Conservation (phyloP, 768 basidiomycete species). For the Suillus weaverae region DNA sequence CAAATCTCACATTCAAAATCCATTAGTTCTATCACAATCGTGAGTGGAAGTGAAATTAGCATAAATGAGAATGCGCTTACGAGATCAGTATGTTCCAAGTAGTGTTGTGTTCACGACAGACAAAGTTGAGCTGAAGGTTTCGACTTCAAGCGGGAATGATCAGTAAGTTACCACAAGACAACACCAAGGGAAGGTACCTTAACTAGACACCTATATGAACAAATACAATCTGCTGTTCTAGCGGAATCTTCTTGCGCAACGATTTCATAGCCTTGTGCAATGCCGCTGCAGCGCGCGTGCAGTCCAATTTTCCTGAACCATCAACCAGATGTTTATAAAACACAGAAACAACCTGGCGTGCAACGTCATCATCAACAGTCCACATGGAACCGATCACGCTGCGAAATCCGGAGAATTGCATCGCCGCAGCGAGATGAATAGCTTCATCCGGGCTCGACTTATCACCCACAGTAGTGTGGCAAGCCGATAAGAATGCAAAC, state of each 20-base stretch:
- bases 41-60: no score
- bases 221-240: conserved; percentile 7
- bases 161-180: no score
- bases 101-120: no score
- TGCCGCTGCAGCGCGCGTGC: not conserved
- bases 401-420: conserved; percentile 21
- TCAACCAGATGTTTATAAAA: not conserved
- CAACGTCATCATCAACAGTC: conserved; percentile 20
- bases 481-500: conserved; percentile 25
- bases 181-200: not conserved
- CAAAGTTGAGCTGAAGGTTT: no score
- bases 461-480: conserved; percentile 24
- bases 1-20: no score
- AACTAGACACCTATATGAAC: conserved; percentile 6
- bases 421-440: conserved; percentile 23
- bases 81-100: no score
- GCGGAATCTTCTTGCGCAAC: not conserved
- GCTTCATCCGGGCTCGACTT: conserved; percentile 17
- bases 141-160: no score
- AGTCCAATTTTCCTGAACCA: not conserved
- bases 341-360: not conserved
- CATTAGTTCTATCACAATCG: no score
- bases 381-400: conserved; percentile 25
- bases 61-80: no score
- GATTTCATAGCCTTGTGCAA: conserved; percentile 2